Evolutionary conservation across 805 yeast species (phyloP).

Genomic region (Candida montana): DNA sequence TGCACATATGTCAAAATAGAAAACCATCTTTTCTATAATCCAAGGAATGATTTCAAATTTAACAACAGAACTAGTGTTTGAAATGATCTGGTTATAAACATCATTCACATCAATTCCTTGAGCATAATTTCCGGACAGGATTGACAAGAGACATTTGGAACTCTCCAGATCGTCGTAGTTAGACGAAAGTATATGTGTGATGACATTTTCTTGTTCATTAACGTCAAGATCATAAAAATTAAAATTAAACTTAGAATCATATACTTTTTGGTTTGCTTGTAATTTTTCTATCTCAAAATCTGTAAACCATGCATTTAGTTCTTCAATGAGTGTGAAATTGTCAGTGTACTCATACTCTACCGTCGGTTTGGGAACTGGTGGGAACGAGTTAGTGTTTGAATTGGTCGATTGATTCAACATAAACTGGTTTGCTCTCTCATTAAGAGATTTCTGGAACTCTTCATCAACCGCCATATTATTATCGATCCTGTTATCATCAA

Average conservation of each 20-base stretch:
- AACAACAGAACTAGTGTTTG: constrained; percentile 9
- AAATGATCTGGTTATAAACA: constrained; percentile 4
- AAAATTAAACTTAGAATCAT: constrained; percentile 4
- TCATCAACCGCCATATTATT: constrained; percentile 28
- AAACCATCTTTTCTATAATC: constrained; percentile 4
- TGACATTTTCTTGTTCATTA: constrained; percentile 14
- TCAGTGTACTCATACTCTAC: constrained; percentile 40
- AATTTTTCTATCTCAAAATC: constrained; percentile 22
- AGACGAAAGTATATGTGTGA: constrained; percentile 2
- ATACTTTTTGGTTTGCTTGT: not conserved
- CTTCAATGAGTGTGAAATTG: constrained; percentile 31
- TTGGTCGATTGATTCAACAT: constrained; percentile 7
- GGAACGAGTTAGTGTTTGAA: constrained; percentile 18
- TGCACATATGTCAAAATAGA: constrained; percentile 7
- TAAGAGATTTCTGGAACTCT: constrained; percentile 28
- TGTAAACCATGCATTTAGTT: constrained; percentile 45
- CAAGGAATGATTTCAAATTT: constrained; percentile 7
- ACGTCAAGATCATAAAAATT: constrained; percentile 12
- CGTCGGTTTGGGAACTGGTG: constrained; percentile 33
- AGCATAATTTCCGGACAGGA: constrained; percentile 14
- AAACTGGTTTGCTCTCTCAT: constrained; percentile 32
- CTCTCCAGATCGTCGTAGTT: not conserved
- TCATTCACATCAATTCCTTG: constrained; percentile 10
- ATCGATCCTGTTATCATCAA: constrained; percentile 25
- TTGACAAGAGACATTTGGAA: constrained; percentile 11